Conservation (phyloP, 192 early-diverging fungal genomes). For the Dimargaris verticillata region DNA sequence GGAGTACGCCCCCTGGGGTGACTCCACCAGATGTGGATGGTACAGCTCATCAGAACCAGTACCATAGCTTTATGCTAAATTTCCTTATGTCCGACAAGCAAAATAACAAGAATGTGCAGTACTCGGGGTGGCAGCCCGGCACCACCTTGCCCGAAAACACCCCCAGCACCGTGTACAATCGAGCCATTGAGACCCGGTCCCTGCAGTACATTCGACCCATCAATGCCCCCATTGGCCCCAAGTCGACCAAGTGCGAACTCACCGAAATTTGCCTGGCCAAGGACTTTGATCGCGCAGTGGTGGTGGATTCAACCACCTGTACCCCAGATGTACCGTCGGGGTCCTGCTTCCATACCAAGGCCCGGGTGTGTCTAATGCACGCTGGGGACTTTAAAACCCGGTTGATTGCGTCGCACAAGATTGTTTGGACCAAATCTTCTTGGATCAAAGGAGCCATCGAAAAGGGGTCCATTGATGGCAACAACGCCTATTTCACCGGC, state of each 20-base stretch:
- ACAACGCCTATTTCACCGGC: conserved; percentile 14
- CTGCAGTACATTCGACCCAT: conserved; percentile 28
- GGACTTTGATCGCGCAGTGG: conserved; percentile 19
- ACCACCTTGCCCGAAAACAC: not conserved
- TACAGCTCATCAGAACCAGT: not conserved
- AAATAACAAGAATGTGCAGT: not conserved
- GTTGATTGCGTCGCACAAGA: conserved; percentile 25
- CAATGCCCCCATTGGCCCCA: conserved; percentile 30
- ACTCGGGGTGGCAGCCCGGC: not conserved
- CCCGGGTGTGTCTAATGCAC: conserved; percentile 28
- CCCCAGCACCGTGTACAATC: conserved; percentile 3
- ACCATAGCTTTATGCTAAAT: not conserved
- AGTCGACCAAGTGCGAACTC: conserved; percentile 24
- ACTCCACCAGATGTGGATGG: not conserved
- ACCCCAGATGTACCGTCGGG: conserved; percentile 33
- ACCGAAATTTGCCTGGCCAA: conserved; percentile 17
- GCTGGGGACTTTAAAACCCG: conserved; percentile 14
- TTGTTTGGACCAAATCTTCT: conserved; percentile 30
- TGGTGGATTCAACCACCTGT: conserved; percentile 23
- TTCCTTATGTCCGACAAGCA: conserved; percentile 1
- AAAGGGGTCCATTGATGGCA: conserved; percentile 28
- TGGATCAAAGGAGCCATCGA: conserved; percentile 32
- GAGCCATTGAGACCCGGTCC: conserved; percentile 18
- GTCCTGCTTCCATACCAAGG: conserved; percentile 26
- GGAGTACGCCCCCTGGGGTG: not conserved